Base-by-base conservation (phyloP, 75 land plant genomes). In the Cryptomeria japonica region DNA sequence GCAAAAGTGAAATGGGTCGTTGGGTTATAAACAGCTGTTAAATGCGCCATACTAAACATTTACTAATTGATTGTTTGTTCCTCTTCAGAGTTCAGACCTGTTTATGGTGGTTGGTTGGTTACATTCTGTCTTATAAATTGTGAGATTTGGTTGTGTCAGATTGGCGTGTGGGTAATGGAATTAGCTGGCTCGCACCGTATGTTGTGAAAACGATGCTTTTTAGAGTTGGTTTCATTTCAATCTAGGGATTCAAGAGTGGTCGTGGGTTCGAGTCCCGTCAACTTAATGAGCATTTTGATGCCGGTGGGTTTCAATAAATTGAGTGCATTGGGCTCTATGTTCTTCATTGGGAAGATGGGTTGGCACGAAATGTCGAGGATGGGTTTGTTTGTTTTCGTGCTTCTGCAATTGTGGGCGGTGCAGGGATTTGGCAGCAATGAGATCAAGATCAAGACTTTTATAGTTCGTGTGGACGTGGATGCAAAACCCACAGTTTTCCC, bases 401-500 rank as follows among this genome's bases (percentile, higher is more conserved):
- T n/a, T 46, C 6, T 82, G 6, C 47, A 44, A 25, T 44, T 41
- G 12, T 22, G 1, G 31, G 28, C 44, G 31, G 32, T 80, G 32
- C 49, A 28, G 14, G 84, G 53, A 46, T 28, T n/a, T 44, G 51
- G 16, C 15, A 46, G 53, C 34, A 13, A 28, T n/a, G 84, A 41
- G 31, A 4, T 1, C n/a, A 47, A 38, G 38, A 25, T 9, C 34
- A 82, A n/a, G 16, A 93, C 89, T 6, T 94, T 90, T 89, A 94
- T 94, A 46, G 86, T 94, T 37, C 88, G 90, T 2, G 87, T 93
- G 70, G 86, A 88, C 47, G 55, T 37, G 34, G 89, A 88, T 82
- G 85, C 87, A 64, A 88, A 86, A 84, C 98, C 98, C 1, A 39
- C 91, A 28, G 77, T 88, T 22, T 96, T 95, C 91, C 61, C 93